Percentiles rank a stretch among this genome's conserved stretches.
Conservation (phyloP, 768 basidiomycete species). For the Tephrocybe rancida region DNA sequence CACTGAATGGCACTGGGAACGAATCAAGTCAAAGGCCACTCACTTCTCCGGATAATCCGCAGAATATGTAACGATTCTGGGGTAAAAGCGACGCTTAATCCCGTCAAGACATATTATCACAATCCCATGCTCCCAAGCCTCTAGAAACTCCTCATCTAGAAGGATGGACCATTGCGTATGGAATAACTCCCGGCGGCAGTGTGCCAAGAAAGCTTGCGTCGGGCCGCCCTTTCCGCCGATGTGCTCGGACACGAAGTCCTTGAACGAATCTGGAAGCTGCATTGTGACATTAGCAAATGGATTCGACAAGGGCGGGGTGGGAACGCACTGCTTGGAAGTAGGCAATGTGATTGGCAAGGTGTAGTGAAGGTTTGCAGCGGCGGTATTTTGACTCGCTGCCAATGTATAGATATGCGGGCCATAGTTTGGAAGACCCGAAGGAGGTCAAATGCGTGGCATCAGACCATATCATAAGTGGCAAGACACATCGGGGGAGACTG, state of each 20-base stretch:
- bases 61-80: conserved; percentile 30
- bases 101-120: conserved; percentile 24
- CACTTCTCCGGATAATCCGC: conserved; percentile 36
- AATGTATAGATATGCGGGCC: conserved; percentile 36
- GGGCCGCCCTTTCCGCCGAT: background rate
- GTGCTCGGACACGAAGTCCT: background rate
- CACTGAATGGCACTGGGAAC: background rate
- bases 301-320: background rate
- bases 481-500: conserved; percentile 11
- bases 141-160: conserved; percentile 24
- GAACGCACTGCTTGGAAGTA: conserved; percentile 28
- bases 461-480: conserved; percentile 26
- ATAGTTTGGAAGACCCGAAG: conserved; percentile 30
- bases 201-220: conserved; percentile 8
- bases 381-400: conserved; percentile 37
- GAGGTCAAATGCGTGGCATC: conserved; percentile 30
- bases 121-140: conserved; percentile 25
- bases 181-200: conserved; percentile 27
- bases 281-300: background rate
- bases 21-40: background rate
- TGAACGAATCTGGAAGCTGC: conserved; percentile 9
- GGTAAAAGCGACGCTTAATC: conserved; percentile 22
- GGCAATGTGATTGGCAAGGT: conserved; percentile 28
- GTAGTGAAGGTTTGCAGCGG: conserved; percentile 19
- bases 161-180: conserved; percentile 27